phyloP scores from a whole-genome alignment of 495 filamentous ascomycete genomes.

The Annulohypoxylon moriforme region DNA sequence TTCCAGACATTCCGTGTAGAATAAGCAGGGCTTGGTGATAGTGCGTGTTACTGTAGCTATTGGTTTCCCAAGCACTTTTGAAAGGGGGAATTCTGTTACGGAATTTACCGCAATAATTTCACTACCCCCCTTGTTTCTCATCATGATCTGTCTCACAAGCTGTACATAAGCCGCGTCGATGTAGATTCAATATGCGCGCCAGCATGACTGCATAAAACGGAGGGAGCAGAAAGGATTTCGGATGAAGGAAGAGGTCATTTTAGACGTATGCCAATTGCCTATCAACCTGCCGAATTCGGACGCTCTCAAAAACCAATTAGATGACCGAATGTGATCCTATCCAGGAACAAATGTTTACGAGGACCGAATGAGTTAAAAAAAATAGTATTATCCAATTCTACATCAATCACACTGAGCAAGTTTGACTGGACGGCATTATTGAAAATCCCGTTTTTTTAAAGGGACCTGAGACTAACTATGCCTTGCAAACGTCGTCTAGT shows the following conservation, averaged over 20 bases:
- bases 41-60: slow-evolving; percentile 16
- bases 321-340: slow-evolving; percentile 78
- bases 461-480: neutral
- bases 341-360: slow-evolving; percentile 69
- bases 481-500: slow-evolving; percentile 7
- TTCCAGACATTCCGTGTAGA: slow-evolving; percentile 18
- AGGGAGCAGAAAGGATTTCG: slow-evolving; percentile 27
- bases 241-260: slow-evolving; percentile 27
- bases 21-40: slow-evolving; percentile 10
- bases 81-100: slow-evolving; percentile 25
- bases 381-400: neutral
- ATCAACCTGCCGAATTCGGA: slow-evolving; percentile 38
- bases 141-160: slow-evolving; percentile 28
- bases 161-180: slow-evolving; percentile 12
- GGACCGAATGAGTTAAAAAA: slow-evolving; percentile 10
- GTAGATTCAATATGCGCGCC: slow-evolving; percentile 25
- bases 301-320: slow-evolving; percentile 62
- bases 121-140: slow-evolving; percentile 22
- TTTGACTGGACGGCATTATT: slow-evolving; percentile 1
- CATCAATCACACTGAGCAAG: neutral
- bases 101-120: slow-evolving; percentile 30
- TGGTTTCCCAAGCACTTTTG: neutral
- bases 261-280: slow-evolving; percentile 2
- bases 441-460: neutral
- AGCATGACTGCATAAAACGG: slow-evolving; percentile 36